Percentiles rank a stretch among this genome's conserved stretches.
Conservation (phyloP, 1,139 yeast genomes). For the Suhomyces taliae region DNA sequence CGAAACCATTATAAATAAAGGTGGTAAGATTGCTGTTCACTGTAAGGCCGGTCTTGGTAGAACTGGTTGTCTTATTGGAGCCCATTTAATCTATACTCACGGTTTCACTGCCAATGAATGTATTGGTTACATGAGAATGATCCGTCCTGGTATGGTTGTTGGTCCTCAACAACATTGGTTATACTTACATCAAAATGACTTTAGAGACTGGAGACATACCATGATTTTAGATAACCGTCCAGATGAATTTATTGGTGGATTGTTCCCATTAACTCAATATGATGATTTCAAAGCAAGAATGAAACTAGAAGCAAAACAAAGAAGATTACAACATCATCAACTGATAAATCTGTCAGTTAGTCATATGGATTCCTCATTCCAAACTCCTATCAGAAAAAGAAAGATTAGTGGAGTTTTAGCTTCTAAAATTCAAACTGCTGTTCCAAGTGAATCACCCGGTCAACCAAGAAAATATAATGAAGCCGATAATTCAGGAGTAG, state of each 20-base stretch:
- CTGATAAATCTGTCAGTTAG: conserved; percentile 30
- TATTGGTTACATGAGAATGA: conserved; percentile 92
- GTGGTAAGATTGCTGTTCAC: conserved; percentile 95
- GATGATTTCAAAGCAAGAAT: conserved; percentile 52
- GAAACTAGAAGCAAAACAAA: conserved; percentile 47
- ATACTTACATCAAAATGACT: conserved; percentile 91
- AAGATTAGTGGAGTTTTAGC: conserved; percentile 70
- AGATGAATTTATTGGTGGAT: conserved; percentile 74
- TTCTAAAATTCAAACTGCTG: conserved; percentile 68
- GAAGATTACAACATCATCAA: conserved; percentile 37
- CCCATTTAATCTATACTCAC: conserved; percentile 91
- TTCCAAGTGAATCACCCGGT: conserved; percentile 93
- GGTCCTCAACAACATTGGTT: conserved; percentile 99
- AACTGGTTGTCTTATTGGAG: conserved; percentile 97
- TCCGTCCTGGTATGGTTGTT: conserved; percentile 98
- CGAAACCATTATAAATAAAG: conserved; percentile 77
- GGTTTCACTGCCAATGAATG: conserved; percentile 97
- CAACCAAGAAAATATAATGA: conserved; percentile 81
- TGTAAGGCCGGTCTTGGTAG: conserved; percentile 98
- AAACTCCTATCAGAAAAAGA: conserved; percentile 74
- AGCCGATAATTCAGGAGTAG: conserved; percentile 25
- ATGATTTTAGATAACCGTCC: conserved; percentile 78
- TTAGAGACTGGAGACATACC: conserved; percentile 93
- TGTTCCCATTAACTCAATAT: conserved; percentile 65
- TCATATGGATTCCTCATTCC: conserved; percentile 47